Evolutionary conservation across 495 filamentous ascomycete genomes (phyloP).

Genomic region (Xylaria longipes): DNA sequence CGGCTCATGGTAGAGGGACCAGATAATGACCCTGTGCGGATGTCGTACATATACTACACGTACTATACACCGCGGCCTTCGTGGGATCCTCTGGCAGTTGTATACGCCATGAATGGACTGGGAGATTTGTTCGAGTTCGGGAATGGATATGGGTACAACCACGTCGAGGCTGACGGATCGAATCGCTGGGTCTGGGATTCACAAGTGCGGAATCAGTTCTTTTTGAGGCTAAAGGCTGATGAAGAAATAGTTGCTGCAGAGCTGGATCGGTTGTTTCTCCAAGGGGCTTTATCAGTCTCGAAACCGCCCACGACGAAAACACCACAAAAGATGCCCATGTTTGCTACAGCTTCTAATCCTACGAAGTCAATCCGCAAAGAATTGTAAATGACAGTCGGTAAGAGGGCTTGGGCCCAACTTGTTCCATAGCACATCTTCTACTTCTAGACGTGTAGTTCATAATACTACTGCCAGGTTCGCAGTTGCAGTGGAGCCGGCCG

Average conservation of each 20-base stretch:
- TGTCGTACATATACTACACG: conserved; percentile 50
- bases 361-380: not conserved
- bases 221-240: conserved; percentile 36
- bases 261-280: conserved; percentile 31
- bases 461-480: not conserved
- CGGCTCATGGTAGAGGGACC: conserved; percentile 42
- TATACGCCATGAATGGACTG: conserved; percentile 52
- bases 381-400: not conserved
- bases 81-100: conserved; percentile 53
- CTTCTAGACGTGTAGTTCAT: not conserved
- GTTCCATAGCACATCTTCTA: not conserved
- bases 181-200: conserved; percentile 47
- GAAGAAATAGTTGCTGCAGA: conserved; percentile 30
- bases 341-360: not conserved
- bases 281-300: conserved; percentile 14
- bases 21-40: conserved; percentile 43
- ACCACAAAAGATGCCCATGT: too few relatives aligned
- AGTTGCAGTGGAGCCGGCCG: too few relatives aligned
- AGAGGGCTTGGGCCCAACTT: not conserved
- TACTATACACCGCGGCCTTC: conserved; percentile 37
- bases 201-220: conserved; percentile 39
- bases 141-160: conserved; percentile 42
- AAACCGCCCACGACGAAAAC: not conserved
- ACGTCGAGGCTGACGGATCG: conserved; percentile 38
- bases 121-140: conserved; percentile 41